Evolutionary conservation across 306 rosid species (phyloP), one percentile per base, ranked within the genome.

Genomic region (Malus fusca): DNA sequence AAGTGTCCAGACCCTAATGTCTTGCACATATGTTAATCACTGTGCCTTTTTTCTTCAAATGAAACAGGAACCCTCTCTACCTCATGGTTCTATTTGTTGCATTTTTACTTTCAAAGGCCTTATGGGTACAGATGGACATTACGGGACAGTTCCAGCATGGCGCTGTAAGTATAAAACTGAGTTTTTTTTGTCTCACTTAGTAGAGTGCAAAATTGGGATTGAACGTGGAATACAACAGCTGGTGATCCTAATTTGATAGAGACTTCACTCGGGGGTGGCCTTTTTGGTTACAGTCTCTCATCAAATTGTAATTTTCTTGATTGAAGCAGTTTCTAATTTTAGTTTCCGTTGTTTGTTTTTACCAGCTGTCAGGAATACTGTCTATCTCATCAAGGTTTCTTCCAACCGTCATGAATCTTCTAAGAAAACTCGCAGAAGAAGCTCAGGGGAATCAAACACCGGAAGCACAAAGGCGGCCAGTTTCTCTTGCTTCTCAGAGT

Each of bases 81-180:
- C 84, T 92, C 52, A 0, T 86, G 74, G 63, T 88, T 75, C 65
- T 92, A 25, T 91, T 94, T 75, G 89, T 94, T 72, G 88, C 42
- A 61, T 90, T 61, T 85, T 83, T 92, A 75, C 80, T 94, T 12
- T 75, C 82, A 2, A 91, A 78, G 80, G 98, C 97, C 78, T 33
- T 94, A 23, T 94, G 97, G 97, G 82, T 88, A 65, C 96, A 94
- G 84, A 74, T 92, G 90, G 96, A 92, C 77, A 72, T 94, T 22
- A 79, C 79, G 26, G 85, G 92, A 71, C 87, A 80, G 72, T 88
- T 94, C 71, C 93, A 75, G 63, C 81, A 85, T 80, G 97, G 96
- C 66, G 51, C 82, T 58, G 98, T 94, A 87, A 90, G 97, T 91
- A 69, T 33, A 28, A 12, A 66, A 17, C 25, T 11, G 0, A 17